Base-by-base conservation (phyloP, 345 rosid genomes). In the Corymbia maculata region DNA sequence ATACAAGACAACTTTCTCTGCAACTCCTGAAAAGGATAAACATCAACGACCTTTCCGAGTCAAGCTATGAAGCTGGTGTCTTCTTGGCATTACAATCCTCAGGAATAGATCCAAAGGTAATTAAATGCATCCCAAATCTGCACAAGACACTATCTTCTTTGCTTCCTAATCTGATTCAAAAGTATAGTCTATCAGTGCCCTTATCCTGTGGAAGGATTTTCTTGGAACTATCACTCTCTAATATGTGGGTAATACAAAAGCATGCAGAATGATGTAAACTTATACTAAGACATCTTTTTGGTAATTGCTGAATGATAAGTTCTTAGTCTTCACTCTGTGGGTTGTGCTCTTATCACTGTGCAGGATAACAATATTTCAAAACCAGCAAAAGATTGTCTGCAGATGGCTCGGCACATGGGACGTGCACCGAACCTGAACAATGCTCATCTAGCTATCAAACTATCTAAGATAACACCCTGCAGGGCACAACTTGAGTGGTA, bases 61-160 rank as follows among this genome's bases (percentile, higher is more conserved):
- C 95, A 49, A 94, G 95, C 93, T 94, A 94, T 19, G 92, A 95
- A 90, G 95, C 94, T 59, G 93, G 98, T 13, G 92, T 93, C 13
- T 92, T 93, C 13, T 89, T 96, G 90, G 96, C 98, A 6, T 89
- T 96, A 51, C 96, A 95, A 86, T 93, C 99, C 85, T 87, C 92
- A 12, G 96, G 97, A 26, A 91, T 96, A 16, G 85, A 90, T 50
- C 70, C 22, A 52, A 91, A 91, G 94, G 96, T 94, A 92, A 3
- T 5, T 4, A 30, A 6, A 52, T 3, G 45, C 57, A 44, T 75
- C 79, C 19, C 36, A n/a, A 59, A 6, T 59, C 8, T 22, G 3
- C 51, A 53, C 53, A 30, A 22, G 28, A n/a, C 8, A 13, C 79
- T 47, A 21, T 30, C 47, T n/a, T 85, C 16, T 21, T 32, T 28